Conservation (phyloP, 2,329 filamentous ascomycete genomes). For the Aspergillus versicolor region DNA sequence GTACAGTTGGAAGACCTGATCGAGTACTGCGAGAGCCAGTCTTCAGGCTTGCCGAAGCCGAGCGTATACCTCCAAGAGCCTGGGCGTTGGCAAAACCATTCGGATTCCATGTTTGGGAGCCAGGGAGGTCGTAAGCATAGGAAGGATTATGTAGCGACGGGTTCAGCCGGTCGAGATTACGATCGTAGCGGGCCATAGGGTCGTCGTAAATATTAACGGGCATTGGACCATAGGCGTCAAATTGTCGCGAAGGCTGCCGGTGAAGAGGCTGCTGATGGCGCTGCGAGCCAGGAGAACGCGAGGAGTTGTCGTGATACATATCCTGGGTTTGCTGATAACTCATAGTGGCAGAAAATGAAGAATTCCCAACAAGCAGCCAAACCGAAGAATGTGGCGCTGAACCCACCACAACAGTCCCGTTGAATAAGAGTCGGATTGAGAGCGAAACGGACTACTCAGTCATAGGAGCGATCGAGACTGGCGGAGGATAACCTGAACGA, state of each 20-base stretch:
- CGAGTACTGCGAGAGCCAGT: slow-evolving; percentile 52
- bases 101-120: slow-evolving; percentile 79
- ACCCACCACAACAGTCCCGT: slow-evolving; percentile 28
- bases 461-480: slow-evolving; percentile 30
- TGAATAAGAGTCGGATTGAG: slow-evolving; percentile 20
- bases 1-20: slow-evolving; percentile 70
- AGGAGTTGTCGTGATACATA: slow-evolving; percentile 68
- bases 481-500: slow-evolving; percentile 4
- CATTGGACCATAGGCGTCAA: slow-evolving; percentile 70
- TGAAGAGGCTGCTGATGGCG: slow-evolving; percentile 66
- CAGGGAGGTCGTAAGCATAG: slow-evolving; percentile 67
- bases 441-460: slow-evolving; percentile 27
- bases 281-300: slow-evolving; percentile 72
- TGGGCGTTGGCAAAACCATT: slow-evolving; percentile 67
- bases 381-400: slow-evolving; percentile 32
- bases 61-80: slow-evolving; percentile 63
- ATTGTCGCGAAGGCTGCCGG: slow-evolving; percentile 72
- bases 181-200: slow-evolving; percentile 57
- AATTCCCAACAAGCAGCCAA: slow-evolving; percentile 25
- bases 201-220: slow-evolving; percentile 72
- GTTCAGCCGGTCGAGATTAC: slow-evolving; percentile 58
- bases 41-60: slow-evolving; percentile 57
- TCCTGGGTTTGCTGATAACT: slow-evolving; percentile 42
- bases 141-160: slow-evolving; percentile 57
- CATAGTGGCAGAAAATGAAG: slow-evolving; percentile 26